These are phyloP conservation scores for Cercospora citrullina DNA, from an alignment of 2,329 filamentous ascomycete species.

Conservation along the genomic window DNA sequence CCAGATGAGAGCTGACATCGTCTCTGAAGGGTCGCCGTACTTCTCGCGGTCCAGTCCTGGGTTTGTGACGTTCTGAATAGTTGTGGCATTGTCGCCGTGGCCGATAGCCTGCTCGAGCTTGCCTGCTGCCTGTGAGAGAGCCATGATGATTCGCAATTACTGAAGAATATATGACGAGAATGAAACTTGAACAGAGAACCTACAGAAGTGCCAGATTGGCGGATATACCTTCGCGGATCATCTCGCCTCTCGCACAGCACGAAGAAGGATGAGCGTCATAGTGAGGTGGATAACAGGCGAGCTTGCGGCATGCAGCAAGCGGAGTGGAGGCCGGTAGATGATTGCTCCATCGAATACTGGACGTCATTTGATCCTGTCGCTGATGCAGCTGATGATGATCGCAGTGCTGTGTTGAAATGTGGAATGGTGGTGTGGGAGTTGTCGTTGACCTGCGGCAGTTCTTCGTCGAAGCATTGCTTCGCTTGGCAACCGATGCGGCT, in stretches of 20 bases:
- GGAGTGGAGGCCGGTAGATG: neutral
- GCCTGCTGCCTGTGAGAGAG: slow-evolving; percentile 66
- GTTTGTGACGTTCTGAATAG: slow-evolving; percentile 67
- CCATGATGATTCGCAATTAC: slow-evolving; percentile 30
- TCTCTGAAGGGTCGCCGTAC: slow-evolving; percentile 57
- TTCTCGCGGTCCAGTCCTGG: slow-evolving; percentile 55
- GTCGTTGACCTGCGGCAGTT: neutral
- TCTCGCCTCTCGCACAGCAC: neutral
- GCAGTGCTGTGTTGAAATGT: neutral
- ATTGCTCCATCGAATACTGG: neutral
- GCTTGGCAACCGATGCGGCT: neutral
- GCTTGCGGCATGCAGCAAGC: neutral
- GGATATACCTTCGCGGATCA: neutral
- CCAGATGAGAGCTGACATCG: slow-evolving; percentile 77
- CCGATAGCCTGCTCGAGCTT: slow-evolving; percentile 66
- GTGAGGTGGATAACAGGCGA: slow-evolving; percentile 14
- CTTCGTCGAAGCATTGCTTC: neutral
- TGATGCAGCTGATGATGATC: neutral
- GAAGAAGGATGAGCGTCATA: slow-evolving; percentile 5
- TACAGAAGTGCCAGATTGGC: neutral
- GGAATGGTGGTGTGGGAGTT: neutral
- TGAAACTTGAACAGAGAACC: neutral
- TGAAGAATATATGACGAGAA: neutral
- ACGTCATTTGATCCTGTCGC: slow-evolving; percentile 5
- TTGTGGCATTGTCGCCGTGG: slow-evolving; percentile 64